Percentiles rank a stretch among this genome's conserved stretches.
Conservation (phyloP, 2,329 filamentous ascomycete species). For the Clonostachys rhizophaga region DNA sequence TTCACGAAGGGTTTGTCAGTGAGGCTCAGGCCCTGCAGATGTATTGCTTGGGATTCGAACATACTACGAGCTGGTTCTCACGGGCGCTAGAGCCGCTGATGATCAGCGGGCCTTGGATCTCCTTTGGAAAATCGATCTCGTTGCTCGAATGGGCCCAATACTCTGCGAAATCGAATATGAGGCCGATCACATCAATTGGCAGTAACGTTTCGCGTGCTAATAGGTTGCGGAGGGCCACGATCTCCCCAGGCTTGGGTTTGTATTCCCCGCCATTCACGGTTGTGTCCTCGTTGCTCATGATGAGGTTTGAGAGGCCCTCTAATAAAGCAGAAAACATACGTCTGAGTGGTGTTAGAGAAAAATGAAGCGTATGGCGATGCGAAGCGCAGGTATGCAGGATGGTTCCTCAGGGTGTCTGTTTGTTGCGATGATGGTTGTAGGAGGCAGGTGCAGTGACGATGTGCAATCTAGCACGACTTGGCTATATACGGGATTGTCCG, state of each 20-base stretch:
- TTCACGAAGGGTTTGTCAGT: conserved; percentile 4
- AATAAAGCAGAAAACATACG: too few species aligned
- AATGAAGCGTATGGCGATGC: too few species aligned
- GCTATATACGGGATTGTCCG: neutral
- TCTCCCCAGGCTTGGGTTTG: conserved; percentile 39
- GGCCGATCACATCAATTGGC: conserved; percentile 50
- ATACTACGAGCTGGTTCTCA: conserved; percentile 26
- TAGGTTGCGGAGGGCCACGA: conserved; percentile 41
- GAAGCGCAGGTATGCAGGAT: too few species aligned
- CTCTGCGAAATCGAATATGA: conserved; percentile 54
- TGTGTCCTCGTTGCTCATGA: neutral
- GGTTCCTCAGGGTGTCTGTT: too few species aligned
- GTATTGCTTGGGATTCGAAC: conserved; percentile 2
- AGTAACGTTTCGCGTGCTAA: conserved; percentile 36
- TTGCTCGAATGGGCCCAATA: conserved; percentile 53
- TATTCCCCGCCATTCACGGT: conserved; percentile 4
- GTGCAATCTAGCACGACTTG: too few species aligned
- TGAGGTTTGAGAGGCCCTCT: neutral
- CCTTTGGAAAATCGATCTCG: conserved; percentile 15
- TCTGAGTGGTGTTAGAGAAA: too few species aligned
- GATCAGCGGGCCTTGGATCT: conserved; percentile 11
- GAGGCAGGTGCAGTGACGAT: too few species aligned
- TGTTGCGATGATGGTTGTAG: too few species aligned
- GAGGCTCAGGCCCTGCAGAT: neutral
- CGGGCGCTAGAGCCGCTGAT: conserved; percentile 12